Conservation (phyloP, 192 early-diverging fungal species). For the Mortierella alpina region DNA sequence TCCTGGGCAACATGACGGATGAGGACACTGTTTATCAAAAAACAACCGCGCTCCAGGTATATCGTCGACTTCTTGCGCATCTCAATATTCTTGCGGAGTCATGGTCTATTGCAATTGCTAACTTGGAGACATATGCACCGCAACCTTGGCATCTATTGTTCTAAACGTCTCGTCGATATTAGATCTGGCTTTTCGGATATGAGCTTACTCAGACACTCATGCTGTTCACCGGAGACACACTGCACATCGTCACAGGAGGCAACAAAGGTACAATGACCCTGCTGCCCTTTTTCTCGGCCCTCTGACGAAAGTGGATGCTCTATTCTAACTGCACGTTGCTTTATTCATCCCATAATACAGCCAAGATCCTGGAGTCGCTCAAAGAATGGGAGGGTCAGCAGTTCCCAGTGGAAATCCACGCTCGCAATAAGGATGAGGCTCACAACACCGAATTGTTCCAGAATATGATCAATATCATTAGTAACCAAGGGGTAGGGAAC, state of each 20-base stretch:
- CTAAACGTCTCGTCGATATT: constrained; percentile 5
- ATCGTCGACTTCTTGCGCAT: background rate
- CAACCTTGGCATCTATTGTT: background rate
- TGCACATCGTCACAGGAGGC: constrained; percentile 80
- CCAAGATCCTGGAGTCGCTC: constrained; percentile 72
- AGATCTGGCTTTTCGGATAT: constrained; percentile 94
- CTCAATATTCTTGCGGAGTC: background rate
- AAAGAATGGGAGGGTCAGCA: constrained; percentile 64
- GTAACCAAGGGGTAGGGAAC: constrained; percentile 44
- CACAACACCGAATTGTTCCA: constrained; percentile 76
- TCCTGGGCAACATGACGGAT: constrained; percentile 72
- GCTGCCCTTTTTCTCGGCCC: background rate
- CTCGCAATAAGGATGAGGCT: constrained; percentile 78
- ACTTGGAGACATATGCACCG: background rate
- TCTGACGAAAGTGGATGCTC: background rate
- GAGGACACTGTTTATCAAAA: constrained; percentile 81
- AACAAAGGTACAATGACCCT: constrained; percentile 75
- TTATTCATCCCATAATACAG: constrained; percentile 28
- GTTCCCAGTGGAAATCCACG: constrained; percentile 81
- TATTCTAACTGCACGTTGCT: background rate
- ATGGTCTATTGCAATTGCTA: background rate
- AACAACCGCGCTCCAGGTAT: constrained; percentile 75
- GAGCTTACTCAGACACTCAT: constrained; percentile 91
- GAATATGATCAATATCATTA: constrained; percentile 65
- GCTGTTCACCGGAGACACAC: constrained; percentile 77